Percentiles rank a stretch among this genome's conserved stretches.
Conservation (phyloP, 495 filamentous ascomycete species). For the Glonium stellatum region DNA sequence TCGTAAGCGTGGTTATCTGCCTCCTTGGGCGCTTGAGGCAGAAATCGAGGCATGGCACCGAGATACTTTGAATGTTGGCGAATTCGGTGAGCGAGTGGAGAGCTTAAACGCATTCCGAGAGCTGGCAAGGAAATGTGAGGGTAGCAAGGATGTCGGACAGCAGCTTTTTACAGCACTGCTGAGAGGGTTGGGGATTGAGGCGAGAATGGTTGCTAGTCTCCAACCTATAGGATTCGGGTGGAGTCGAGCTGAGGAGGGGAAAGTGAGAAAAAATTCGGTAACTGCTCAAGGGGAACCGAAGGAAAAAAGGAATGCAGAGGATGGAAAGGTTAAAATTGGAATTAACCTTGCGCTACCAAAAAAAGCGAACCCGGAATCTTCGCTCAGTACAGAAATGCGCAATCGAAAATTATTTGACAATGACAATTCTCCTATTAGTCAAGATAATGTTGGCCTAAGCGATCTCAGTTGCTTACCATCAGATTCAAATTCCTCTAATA, state of each 20-base stretch:
- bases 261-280: slow-evolving; percentile 34
- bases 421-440: slow-evolving; percentile 31
- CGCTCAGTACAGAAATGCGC: slow-evolving; percentile 6
- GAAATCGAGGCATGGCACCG: slow-evolving; percentile 58
- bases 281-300: not conserved
- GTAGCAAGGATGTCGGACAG: slow-evolving; percentile 79
- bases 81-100: slow-evolving; percentile 67
- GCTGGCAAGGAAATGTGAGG: slow-evolving; percentile 62
- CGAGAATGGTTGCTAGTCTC: slow-evolving; percentile 72
- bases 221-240: slow-evolving; percentile 89
- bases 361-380: not conserved
- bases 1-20: slow-evolving; percentile 84
- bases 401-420: slow-evolving; percentile 20
- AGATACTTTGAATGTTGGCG: slow-evolving; percentile 52
- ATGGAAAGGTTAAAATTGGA: not conserved
- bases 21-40: slow-evolving; percentile 57
- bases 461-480: slow-evolving; percentile 23
- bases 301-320: not conserved
- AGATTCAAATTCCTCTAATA: slow-evolving; percentile 7
- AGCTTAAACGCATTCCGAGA: slow-evolving; percentile 59
- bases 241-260: slow-evolving; percentile 71
- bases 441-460: slow-evolving; percentile 31
- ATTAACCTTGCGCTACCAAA: not conserved
- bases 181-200: slow-evolving; percentile 74
- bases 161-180: slow-evolving; percentile 87